Evolutionary conservation across 106 monocot species (phyloP), one percentile per base, ranked within the genome.

Genomic region (Dioscorea dumetorum): DNA sequence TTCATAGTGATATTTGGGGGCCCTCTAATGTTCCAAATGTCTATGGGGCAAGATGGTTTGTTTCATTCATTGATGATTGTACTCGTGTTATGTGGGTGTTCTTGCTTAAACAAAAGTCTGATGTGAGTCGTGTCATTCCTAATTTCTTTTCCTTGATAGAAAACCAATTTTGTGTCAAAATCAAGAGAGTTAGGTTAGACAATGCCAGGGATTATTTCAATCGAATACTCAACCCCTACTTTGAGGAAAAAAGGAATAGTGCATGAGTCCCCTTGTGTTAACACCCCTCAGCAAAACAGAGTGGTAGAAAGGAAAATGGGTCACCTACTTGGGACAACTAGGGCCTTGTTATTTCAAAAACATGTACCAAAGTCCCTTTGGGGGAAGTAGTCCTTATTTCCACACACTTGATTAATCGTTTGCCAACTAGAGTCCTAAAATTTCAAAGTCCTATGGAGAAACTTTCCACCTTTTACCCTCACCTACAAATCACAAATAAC

Each of bases 281-380:
- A 69, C 11, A 64, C 69, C 2, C 63, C 68, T 1, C 22, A 62
- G 21, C 79, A 79, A 51, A 79, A 79, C 73, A 69, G 67, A 1
- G 61, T 67, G 14, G 62, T 63, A 1, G 68, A 79, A 22, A 2
- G 68, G 8, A 79, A 79, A 51, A 73, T 73, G 11, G 0, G 69
- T 0, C 73, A 69, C 63, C 15, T 73, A 1, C 31, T 79, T 23
- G 68, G 73, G 8, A 62, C 34, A 32, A 57, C n/a, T n/a, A n/a
- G n/a, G n/a, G n/a, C n/a, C n/a, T n/a, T n/a, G n/a, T n/a, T n/a
- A n/a, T n/a, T n/a, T 22, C 12, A 41, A 12, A 48, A 34, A 18
- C 56, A 68, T 62, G 58, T 73, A 15, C 68, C 61, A 0, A 68
- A 63, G 15, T 22, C n/a, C n/a, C n/a, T n/a, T n/a, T n/a, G 59